A percentile compares a stretch with the other conserved stretches of the same genome.
These are phyloP conservation scores for Neobulgaria alba DNA, from an alignment of 2,329 filamentous ascomycete species.

Conservation along the genomic window DNA sequence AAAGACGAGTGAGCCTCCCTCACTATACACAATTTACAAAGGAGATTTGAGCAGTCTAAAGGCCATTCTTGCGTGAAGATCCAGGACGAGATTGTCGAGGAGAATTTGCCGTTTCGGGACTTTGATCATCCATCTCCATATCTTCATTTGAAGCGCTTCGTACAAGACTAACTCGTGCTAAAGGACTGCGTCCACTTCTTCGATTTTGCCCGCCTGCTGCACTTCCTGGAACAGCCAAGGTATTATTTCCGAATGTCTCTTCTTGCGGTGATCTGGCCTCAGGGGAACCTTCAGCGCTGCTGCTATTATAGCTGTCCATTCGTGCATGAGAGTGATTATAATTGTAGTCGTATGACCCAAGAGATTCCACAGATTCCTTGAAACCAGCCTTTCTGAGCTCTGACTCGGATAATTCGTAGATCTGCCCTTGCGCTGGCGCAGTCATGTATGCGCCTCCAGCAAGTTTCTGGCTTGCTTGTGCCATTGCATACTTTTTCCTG, in stretches of 20 bases:
- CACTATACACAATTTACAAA: too few relatives aligned
- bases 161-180: conserved; percentile 30
- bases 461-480: conserved; percentile 44
- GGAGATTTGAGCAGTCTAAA: too few relatives aligned
- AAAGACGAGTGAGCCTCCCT: too few relatives aligned
- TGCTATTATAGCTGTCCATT: conserved; percentile 12
- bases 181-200: conserved; percentile 28
- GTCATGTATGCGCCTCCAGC: conserved; percentile 32
- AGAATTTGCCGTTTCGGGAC: background rate
- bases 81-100: too few relatives aligned
- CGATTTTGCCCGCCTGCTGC: conserved; percentile 16
- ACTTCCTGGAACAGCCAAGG: conserved; percentile 15
- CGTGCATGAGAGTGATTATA: conserved; percentile 15
- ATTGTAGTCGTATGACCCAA: conserved; percentile 16
- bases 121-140: conserved; percentile 21
- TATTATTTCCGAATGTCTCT: conserved; percentile 3
- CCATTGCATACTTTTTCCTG: conserved; percentile 61
- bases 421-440: conserved; percentile 35
- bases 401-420: conserved; percentile 42
- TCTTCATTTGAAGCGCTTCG: conserved; percentile 22
- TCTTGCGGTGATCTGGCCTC: conserved; percentile 7
- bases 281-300: conserved; percentile 11
- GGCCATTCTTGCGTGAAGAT: too few relatives aligned
- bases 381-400: conserved; percentile 35
- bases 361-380: conserved; percentile 33